Conservation (phyloP, 495 filamentous ascomycete species). For the Aspergillus homomorphus region DNA sequence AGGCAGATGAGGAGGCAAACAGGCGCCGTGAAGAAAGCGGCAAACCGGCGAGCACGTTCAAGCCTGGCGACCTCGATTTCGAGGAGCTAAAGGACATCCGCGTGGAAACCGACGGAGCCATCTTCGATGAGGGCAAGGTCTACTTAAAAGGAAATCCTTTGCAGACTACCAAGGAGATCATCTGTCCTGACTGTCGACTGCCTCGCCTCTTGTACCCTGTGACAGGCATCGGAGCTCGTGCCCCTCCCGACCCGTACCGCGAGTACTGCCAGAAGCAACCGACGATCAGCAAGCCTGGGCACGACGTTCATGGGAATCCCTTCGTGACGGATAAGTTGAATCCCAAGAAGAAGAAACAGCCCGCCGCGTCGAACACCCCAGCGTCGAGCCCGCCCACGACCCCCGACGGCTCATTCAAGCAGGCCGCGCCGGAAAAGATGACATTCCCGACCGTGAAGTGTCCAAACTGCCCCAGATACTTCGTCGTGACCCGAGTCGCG, state of each 20-base stretch:
- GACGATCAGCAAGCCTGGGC: conserved; percentile 66
- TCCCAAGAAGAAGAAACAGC: conserved; percentile 51
- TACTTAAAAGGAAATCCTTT: conserved; percentile 73
- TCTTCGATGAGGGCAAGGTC: conserved; percentile 70
- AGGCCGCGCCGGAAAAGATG: conserved; percentile 48
- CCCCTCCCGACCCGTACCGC: conserved; percentile 56
- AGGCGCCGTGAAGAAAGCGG: conserved; percentile 36
- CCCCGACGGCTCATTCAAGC: conserved; percentile 38
- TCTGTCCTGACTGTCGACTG: conserved; percentile 63
- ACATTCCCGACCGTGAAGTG: conserved; percentile 72
- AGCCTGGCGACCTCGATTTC: conserved; percentile 36
- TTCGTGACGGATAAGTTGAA: conserved; percentile 60
- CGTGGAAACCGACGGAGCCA: conserved; percentile 67
- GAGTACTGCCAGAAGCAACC: conserved; percentile 76
- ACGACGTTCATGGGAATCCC: conserved; percentile 80
- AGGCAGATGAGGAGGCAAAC: conserved; percentile 51
- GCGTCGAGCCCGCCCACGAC: conserved; percentile 47
- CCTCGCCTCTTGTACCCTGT: conserved; percentile 62
- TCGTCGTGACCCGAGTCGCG: conserved; percentile 59
- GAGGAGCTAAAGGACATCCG: conserved; percentile 41
- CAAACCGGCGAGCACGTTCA: conserved; percentile 32
- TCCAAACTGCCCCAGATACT: conserved; percentile 58
- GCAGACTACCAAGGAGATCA: conserved; percentile 66
- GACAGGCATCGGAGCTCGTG: conserved; percentile 56
- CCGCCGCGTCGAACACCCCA: conserved; percentile 48